phyloP scores from a whole-genome alignment of 495 filamentous ascomycete species.

The Aspergillus affinis region DNA sequence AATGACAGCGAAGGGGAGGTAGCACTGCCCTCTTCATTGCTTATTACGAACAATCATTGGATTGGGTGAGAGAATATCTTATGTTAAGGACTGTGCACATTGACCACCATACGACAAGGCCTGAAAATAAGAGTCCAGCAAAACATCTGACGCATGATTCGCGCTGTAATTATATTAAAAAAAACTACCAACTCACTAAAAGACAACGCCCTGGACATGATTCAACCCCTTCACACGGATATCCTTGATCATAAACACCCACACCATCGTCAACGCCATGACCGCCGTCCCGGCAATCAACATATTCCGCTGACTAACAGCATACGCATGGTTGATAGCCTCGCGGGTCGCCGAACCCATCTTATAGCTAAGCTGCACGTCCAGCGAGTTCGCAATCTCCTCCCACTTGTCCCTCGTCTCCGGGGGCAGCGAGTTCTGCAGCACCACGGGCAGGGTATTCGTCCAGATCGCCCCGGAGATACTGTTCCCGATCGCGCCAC shows the following conservation, averaged over 20 bases:
- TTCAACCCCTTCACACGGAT: slow-evolving; percentile 24
- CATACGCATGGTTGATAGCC: slow-evolving; percentile 60
- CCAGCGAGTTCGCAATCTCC: slow-evolving; percentile 55
- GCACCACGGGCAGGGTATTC: slow-evolving; percentile 54
- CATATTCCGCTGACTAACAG: slow-evolving; percentile 54
- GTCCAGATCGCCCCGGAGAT: slow-evolving; percentile 70
- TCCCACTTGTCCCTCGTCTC: slow-evolving; percentile 34
- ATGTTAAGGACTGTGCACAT: no score
- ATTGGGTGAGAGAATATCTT: no score
- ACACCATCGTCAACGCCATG: slow-evolving; percentile 45
- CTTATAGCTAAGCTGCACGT: slow-evolving; percentile 51
- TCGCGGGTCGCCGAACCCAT: slow-evolving; percentile 48
- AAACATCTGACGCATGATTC: no score
- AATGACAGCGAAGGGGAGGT: no score
- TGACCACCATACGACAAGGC: no score
- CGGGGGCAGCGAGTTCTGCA: slow-evolving; percentile 57
- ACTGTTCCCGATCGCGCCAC: slow-evolving; percentile 63
- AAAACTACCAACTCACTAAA: background rate
- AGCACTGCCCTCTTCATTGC: no score
- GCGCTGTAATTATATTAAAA: no score
- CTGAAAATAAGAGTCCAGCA: no score
- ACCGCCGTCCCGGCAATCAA: slow-evolving; percentile 49
- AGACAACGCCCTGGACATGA: background rate
- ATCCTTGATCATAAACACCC: slow-evolving; percentile 52
- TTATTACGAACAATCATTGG: no score